Percentiles rank a stretch among this genome's conserved stretches.
phyloP scores from a whole-genome alignment of 768 basidiomycete genomes.

The Lactifluus volemus region DNA sequence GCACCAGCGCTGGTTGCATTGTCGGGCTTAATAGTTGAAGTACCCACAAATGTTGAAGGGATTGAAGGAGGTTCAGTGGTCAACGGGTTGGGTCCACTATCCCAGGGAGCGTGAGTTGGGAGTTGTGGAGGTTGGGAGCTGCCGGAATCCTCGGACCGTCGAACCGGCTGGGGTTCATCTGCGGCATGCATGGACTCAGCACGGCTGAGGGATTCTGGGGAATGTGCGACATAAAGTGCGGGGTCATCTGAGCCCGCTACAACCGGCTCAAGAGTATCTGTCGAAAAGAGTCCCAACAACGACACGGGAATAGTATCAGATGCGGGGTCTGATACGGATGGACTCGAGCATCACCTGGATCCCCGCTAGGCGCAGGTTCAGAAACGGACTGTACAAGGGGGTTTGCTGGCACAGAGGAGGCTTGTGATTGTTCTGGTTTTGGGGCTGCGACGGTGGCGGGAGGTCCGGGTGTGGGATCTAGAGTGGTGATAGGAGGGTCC shows the following conservation, averaged over 20 bases:
- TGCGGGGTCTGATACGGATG: too few relatives aligned
- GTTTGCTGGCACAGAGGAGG: neutral
- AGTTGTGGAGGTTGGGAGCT: slow-evolving; percentile 10
- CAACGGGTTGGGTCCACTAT: neutral
- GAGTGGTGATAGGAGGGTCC: slow-evolving; percentile 12
- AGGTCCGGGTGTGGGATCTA: slow-evolving; percentile 5
- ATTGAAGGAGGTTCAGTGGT: neutral
- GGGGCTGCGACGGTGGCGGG: neutral
- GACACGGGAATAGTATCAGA: too few relatives aligned
- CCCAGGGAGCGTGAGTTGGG: slow-evolving; percentile 1
- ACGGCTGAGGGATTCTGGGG: slow-evolving; percentile 21
- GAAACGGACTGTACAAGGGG: neutral
- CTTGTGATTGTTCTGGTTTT: neutral
- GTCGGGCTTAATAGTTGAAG: neutral
- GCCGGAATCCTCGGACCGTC: slow-evolving; percentile 10
- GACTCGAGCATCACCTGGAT: too few relatives aligned
- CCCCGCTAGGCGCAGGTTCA: too few relatives aligned
- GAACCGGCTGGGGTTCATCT: slow-evolving; percentile 18
- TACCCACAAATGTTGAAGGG: neutral
- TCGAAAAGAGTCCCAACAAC: too few relatives aligned
- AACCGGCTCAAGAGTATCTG: neutral
- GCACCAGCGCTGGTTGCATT: neutral
- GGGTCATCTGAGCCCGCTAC: slow-evolving; percentile 6
- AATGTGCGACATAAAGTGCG: slow-evolving; percentile 8
- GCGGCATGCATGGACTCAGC: slow-evolving; percentile 10